Conservation (phyloP, 1,284 basidiomycete species). For the Moniliophthora roreri region DNA sequence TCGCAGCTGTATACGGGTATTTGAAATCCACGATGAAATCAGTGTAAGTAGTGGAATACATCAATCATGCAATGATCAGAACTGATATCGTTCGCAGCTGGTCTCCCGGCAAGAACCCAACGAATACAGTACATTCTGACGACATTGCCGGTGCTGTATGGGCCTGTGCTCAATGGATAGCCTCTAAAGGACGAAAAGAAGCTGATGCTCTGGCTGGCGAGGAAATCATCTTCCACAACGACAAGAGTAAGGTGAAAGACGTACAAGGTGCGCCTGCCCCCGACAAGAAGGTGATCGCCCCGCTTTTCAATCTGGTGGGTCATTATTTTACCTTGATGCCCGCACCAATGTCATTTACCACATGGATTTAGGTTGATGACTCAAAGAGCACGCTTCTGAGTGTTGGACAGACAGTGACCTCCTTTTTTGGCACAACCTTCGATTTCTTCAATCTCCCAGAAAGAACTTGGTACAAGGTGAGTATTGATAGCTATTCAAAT, state of each 20-base stretch:
- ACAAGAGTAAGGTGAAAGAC: constrained; percentile 63
- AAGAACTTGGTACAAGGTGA: constrained; percentile 67
- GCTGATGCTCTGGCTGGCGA: constrained; percentile 69
- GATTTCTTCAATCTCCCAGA: constrained; percentile 81
- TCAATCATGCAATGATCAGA: constrained; percentile 3
- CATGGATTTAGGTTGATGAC: constrained; percentile 65
- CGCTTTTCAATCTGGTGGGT: constrained; percentile 80
- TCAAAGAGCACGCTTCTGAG: constrained; percentile 75
- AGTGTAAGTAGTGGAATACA: constrained; percentile 47
- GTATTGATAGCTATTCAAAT: constrained; percentile 10
- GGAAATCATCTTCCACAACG: constrained; percentile 67
- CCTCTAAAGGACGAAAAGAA: constrained; percentile 54
- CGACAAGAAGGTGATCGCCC: constrained; percentile 60
- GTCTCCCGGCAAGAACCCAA: constrained; percentile 78
- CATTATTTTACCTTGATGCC: constrained; percentile 1
- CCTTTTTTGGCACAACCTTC: constrained; percentile 81
- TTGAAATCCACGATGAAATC: constrained; percentile 87
- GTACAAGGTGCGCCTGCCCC: constrained; percentile 61
- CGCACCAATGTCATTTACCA: not conserved
- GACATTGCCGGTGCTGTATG: constrained; percentile 78
- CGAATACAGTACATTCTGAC: constrained; percentile 77
- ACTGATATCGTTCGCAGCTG: constrained; percentile 42
- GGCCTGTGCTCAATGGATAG: constrained; percentile 77
- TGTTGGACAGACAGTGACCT: constrained; percentile 71
- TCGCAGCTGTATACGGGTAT: constrained; percentile 83